Conservation (phyloP, 2,329 filamentous ascomycete species). For the Penicillium sp. region DNA sequence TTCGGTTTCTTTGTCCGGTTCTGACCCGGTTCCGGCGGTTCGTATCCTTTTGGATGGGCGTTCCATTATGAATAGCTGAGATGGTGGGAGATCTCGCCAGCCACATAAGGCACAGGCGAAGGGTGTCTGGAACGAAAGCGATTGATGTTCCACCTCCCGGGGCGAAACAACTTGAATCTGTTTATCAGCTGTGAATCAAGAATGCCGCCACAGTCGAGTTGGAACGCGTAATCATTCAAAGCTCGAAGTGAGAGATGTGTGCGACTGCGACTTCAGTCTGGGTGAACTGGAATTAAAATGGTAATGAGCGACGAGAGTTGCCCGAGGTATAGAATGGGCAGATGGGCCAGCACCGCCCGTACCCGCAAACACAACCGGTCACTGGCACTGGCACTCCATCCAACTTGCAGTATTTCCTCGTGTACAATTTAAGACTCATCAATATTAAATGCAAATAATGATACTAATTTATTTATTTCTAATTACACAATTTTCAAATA, state of each 20-base stretch:
- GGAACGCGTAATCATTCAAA: not conserved
- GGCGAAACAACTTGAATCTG: too few species aligned
- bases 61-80: slow-evolving; percentile 13
- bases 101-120: not conserved
- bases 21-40: slow-evolving; percentile 12
- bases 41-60: slow-evolving; percentile 19
- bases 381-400: too few species aligned
- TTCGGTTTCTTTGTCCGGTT: not conserved
- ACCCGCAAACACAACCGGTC: too few species aligned
- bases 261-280: not conserved
- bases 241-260: not conserved
- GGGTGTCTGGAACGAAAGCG: too few species aligned
- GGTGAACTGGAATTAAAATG: too few species aligned
- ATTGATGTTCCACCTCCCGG: too few species aligned
- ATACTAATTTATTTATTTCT: not conserved
- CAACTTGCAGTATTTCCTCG: too few species aligned
- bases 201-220: not conserved
- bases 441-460: not conserved
- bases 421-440: not conserved
- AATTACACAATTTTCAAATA: not conserved
- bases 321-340: too few species aligned
- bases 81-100: not conserved
- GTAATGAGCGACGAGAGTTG: too few species aligned
- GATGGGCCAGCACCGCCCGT: too few species aligned
- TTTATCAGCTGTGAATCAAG: too few species aligned